phyloP scores from a whole-genome alignment of 768 basidiomycete genomes.

The Punctularia strigosozonata region DNA sequence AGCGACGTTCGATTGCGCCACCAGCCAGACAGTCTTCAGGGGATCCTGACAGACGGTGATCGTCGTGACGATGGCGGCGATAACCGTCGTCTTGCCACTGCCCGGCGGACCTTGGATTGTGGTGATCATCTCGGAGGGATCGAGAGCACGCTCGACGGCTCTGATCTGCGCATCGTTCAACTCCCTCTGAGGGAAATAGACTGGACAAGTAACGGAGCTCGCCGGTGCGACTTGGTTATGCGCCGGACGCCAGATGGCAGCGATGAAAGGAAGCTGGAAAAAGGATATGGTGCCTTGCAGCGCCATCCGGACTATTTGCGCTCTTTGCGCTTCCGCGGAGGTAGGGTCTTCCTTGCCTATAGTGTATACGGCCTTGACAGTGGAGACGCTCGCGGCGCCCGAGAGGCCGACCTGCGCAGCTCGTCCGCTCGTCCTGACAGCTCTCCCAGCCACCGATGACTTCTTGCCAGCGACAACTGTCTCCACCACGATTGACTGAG shows the following conservation, averaged over 20 bases:
- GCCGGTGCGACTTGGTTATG: neutral
- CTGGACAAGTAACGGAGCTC: too few species aligned
- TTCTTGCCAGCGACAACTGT: neutral
- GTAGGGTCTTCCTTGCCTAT: slow-evolving; percentile 11
- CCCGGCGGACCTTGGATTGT: slow-evolving; percentile 13
- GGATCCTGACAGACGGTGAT: slow-evolving; percentile 1
- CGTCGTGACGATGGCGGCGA: slow-evolving; percentile 8
- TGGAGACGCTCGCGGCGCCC: slow-evolving; percentile 1
- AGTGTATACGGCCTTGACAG: slow-evolving; percentile 5
- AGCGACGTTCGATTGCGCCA: slow-evolving; percentile 38
- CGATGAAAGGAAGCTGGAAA: slow-evolving; percentile 15
- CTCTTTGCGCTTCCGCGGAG: slow-evolving; percentile 9
- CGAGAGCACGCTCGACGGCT: slow-evolving; percentile 3
- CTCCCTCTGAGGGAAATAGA: neutral
- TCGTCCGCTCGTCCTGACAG: slow-evolving; percentile 23
- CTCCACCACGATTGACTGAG: slow-evolving; percentile 12
- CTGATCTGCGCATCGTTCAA: slow-evolving; percentile 2
- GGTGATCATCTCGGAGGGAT: slow-evolving; percentile 6
- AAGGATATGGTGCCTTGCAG: slow-evolving; percentile 12
- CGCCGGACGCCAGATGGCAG: slow-evolving; percentile 16
- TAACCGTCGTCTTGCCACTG: slow-evolving; percentile 14
- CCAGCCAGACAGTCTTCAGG: slow-evolving; percentile 22
- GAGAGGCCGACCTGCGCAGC: slow-evolving; percentile 18
- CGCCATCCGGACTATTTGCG: slow-evolving; percentile 11
- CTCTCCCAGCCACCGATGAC: slow-evolving; percentile 8